Evolutionary conservation across 139 green algal species (phyloP).

Genomic region (Auxenochlorella protothecoides): DNA sequence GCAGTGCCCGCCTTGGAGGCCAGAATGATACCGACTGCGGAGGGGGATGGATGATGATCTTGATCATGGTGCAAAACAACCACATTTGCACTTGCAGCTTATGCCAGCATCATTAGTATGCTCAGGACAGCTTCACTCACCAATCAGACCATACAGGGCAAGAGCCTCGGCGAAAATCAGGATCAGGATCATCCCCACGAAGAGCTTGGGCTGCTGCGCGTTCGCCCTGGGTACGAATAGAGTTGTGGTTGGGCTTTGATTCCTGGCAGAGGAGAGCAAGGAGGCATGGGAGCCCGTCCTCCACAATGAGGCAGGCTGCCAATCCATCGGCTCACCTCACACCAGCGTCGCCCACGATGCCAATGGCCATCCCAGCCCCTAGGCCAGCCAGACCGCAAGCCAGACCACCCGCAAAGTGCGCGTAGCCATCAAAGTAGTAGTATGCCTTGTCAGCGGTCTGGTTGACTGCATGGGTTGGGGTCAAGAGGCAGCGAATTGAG

Average conservation of each 20-base stretch:
- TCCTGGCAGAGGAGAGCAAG: too few relatives aligned
- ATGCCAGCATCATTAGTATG: background rate
- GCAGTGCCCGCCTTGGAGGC: slow-evolving; percentile 75
- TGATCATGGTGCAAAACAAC: slow-evolving; percentile 2
- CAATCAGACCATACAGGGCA: slow-evolving; percentile 96
- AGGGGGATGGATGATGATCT: background rate
- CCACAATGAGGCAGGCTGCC: too few relatives aligned
- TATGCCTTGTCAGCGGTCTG: slow-evolving; percentile 70
- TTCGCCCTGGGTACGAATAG: slow-evolving; percentile 66
- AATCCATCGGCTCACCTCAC: slow-evolving; percentile 53
- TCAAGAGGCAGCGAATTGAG: background rate
- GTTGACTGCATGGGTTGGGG: slow-evolving; percentile 50
- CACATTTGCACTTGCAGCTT: background rate
- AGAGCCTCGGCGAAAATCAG: slow-evolving; percentile 99
- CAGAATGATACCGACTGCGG: slow-evolving; percentile 89
- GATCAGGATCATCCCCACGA: slow-evolving; percentile 99
- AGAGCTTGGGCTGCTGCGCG: slow-evolving; percentile 99
- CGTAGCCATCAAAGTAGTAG: slow-evolving; percentile 96
- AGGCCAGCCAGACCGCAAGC: slow-evolving; percentile 90
- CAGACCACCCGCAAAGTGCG: slow-evolving; percentile 88
- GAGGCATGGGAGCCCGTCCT: too few relatives aligned
- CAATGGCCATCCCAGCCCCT: slow-evolving; percentile 96
- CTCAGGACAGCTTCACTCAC: slow-evolving; percentile 29
- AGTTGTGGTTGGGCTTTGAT: too few relatives aligned
- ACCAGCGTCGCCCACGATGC: slow-evolving; percentile 96